A percentile compares a stretch with the other conserved stretches of the same genome.
Conservation (phyloP, 176 grass and related monocot species). For the Hordeum marinum region DNA sequence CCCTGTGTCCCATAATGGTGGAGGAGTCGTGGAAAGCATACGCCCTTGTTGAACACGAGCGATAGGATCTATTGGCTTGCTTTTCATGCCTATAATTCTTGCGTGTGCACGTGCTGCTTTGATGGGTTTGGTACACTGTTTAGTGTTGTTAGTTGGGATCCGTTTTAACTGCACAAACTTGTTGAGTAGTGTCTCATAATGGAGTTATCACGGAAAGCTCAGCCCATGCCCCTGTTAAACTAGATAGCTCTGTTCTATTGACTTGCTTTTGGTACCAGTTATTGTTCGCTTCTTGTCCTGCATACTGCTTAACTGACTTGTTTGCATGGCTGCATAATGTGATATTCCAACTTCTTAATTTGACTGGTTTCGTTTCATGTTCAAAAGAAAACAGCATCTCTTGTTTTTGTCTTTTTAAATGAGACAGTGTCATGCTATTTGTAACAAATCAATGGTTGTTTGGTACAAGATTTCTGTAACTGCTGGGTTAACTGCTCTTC, state of each 20-base stretch:
- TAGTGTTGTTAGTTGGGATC: background rate
- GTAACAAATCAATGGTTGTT: too few relatives aligned
- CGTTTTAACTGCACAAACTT: background rate
- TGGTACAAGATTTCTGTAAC: too few relatives aligned
- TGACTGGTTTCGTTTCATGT: background rate
- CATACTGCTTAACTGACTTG: too few relatives aligned
- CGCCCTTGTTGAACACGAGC: background rate
- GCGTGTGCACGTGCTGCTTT: background rate
- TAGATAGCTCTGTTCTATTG: background rate
- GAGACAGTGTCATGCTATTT: too few relatives aligned
- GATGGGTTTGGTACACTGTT: background rate
- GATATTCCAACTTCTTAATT: background rate
- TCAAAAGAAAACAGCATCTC: too few relatives aligned
- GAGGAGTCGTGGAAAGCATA: background rate
- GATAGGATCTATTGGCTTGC: background rate
- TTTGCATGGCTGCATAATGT: too few relatives aligned
- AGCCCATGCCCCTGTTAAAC: too few relatives aligned
- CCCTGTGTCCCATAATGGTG: background rate
- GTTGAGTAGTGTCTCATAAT: background rate
- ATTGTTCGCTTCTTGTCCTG: background rate
- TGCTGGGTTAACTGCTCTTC: background rate
- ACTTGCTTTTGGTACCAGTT: background rate
- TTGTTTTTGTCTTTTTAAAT: too few relatives aligned
- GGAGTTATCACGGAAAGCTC: too few relatives aligned
- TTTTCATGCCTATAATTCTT: background rate